A percentile compares a stretch with the other conserved stretches of the same genome.
Evolutionary conservation across 169 alveolate species (phyloP).

Genomic region (Neospora caninum): DNA sequence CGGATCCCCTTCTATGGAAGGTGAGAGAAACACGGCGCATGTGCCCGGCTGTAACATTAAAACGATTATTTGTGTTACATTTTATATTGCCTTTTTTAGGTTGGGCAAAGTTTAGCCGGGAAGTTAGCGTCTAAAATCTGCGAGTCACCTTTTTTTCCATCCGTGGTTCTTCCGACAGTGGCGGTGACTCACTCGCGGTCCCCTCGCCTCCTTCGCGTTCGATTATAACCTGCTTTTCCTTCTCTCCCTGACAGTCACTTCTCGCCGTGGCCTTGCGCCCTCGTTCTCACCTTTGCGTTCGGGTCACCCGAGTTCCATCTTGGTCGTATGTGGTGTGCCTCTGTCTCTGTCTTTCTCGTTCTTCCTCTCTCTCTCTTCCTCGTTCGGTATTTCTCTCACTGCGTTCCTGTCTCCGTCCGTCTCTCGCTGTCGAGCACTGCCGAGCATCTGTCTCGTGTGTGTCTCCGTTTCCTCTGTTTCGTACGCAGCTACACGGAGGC

Average conservation of each 20-base stretch:
- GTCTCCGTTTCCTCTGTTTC: not conserved
- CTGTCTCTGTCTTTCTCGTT: not conserved
- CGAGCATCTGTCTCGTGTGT: not conserved
- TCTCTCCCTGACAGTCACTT: not conserved
- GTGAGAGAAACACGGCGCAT: too few species aligned
- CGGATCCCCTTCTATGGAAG: conserved; percentile 98
- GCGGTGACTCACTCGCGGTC: too few species aligned
- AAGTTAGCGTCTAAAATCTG: too few species aligned
- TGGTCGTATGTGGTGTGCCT: not conserved
- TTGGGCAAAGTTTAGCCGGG: too few species aligned
- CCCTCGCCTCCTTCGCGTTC: not conserved
- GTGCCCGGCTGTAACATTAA: too few species aligned
- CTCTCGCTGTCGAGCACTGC: not conserved
- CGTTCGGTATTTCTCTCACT: not conserved
- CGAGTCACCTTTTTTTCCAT: too few species aligned
- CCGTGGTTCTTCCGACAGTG: too few species aligned
- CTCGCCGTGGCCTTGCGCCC: too few species aligned
- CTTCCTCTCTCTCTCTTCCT: not conserved
- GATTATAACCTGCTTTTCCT: not conserved
- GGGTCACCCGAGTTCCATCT: too few species aligned
- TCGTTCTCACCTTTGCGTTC: too few species aligned
- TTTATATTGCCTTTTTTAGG: too few species aligned
- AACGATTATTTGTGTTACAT: too few species aligned
- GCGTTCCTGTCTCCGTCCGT: not conserved
- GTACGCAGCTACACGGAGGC: conserved; percentile 93